phyloP scores from a whole-genome alignment of 208 protist species.

The Trypanosoma cruzi region DNA sequence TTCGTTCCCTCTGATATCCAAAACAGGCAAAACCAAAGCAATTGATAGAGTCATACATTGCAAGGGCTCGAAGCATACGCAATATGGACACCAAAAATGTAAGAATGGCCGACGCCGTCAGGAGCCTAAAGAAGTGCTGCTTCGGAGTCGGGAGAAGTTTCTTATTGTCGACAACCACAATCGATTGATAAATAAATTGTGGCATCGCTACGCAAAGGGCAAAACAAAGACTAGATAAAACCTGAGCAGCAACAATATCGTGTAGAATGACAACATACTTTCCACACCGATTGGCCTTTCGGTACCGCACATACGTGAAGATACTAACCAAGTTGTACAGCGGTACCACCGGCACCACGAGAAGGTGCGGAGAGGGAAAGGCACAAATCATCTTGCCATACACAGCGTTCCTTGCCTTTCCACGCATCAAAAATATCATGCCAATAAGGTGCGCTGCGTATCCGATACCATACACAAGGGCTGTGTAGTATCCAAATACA shows the following conservation, averaged over 20 bases:
- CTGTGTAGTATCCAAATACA: conserved; percentile 63
- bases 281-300: conserved; percentile 7
- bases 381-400: conserved; percentile 37
- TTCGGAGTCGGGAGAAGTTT: neutral
- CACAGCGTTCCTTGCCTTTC: conserved; percentile 39
- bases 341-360: conserved; percentile 62
- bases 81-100: conserved; percentile 53
- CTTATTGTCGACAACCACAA: conserved; percentile 38
- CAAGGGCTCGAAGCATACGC: conserved; percentile 46
- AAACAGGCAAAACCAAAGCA: conserved; percentile 77
- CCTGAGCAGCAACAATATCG: conserved; percentile 61
- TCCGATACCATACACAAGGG: conserved; percentile 64
- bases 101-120: conserved; percentile 31
- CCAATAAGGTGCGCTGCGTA: conserved; percentile 68
- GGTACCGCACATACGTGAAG: conserved; percentile 42
- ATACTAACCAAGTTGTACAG: conserved; percentile 72
- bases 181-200: conserved; percentile 67
- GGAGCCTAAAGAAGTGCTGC: conserved; percentile 31
- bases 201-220: conserved; percentile 59
- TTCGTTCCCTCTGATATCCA: conserved; percentile 34
- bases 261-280: conserved; percentile 48
- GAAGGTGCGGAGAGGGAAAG: conserved; percentile 64
- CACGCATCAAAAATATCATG: conserved; percentile 64
- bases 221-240: conserved; percentile 54
- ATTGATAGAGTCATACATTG: conserved; percentile 64